Percentiles rank a stretch among this genome's conserved stretches.
Conservation (phyloP, 2,329 filamentous ascomycete genomes). For the Chaetothyriales sp. region DNA sequence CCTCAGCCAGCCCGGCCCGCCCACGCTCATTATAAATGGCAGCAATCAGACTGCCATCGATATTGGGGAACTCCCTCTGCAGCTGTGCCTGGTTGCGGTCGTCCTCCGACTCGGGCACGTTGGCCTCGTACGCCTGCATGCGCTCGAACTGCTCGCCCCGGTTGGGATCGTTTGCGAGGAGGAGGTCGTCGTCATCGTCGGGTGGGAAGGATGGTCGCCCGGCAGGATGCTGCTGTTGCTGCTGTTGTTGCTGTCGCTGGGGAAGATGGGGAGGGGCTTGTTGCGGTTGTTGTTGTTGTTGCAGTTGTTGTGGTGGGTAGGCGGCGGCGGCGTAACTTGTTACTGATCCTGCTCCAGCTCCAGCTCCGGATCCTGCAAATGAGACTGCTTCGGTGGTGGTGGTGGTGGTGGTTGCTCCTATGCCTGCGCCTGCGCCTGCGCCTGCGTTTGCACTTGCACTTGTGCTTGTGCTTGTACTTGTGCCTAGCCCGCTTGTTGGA, state of each 20-base stretch:
- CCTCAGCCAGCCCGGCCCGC: slow-evolving; percentile 10
- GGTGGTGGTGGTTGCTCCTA: too few relatives aligned
- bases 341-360: neutral
- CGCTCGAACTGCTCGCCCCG: slow-evolving; percentile 15
- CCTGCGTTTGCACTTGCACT: slow-evolving; percentile 2
- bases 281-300: slow-evolving; percentile 2
- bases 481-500: too few relatives aligned
- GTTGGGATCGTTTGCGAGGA: slow-evolving; percentile 10
- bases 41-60: slow-evolving; percentile 17
- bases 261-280: slow-evolving; percentile 1
- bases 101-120: slow-evolving; percentile 11
- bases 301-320: slow-evolving; percentile 2
- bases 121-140: slow-evolving; percentile 17
- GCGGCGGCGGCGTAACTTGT: slow-evolving; percentile 1
- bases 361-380: too few relatives aligned
- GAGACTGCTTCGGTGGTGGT: too few relatives aligned
- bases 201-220: slow-evolving; percentile 3
- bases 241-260: slow-evolving; percentile 5
- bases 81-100: slow-evolving; percentile 14
- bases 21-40: slow-evolving; percentile 16
- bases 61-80: slow-evolving; percentile 16
- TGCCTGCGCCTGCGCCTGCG: neutral
- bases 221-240: slow-evolving; percentile 1
- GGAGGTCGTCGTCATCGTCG: slow-evolving; percentile 13
- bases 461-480: neutral